Conservation (phyloP, 148 eudicot species). For the Diospyros lotus region DNA sequence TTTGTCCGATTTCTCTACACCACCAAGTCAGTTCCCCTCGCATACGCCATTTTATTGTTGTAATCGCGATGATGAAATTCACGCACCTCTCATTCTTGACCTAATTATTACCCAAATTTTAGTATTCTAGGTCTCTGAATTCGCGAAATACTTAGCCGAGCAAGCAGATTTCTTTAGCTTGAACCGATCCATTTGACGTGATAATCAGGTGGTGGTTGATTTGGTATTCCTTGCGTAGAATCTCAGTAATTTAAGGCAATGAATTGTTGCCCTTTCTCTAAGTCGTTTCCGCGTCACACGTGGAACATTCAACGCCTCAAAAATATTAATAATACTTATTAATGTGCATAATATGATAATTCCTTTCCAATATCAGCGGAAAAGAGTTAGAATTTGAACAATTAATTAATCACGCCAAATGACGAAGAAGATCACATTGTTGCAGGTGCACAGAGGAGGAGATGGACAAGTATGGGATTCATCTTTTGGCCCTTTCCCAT, state of each 20-base stretch:
- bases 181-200: not conserved
- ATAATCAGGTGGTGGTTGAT: too few relatives aligned
- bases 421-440: not conserved
- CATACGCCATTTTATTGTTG: too few relatives aligned
- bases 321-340: not conserved
- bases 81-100: not conserved
- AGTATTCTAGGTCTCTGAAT: not conserved
- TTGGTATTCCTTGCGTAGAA: too few relatives aligned
- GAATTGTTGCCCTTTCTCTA: too few relatives aligned
- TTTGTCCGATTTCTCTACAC: constrained; percentile 62
- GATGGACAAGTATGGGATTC: constrained; percentile 66
- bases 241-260: too few relatives aligned
- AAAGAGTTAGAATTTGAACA: not conserved
- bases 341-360: not conserved
- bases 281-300: too few relatives aligned
- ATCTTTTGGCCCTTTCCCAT: constrained; percentile 66
- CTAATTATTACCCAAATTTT: not conserved
- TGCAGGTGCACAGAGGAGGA: constrained; percentile 60
- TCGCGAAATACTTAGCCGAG: not conserved
- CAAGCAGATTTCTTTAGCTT: not conserved
- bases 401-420: not conserved
- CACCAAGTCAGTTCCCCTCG: constrained; percentile 34
- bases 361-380: not conserved
- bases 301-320: too few relatives aligned
- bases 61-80: not conserved